Base-by-base conservation (phyloP, 305 asterid genomes). In the Plantago rigida region DNA sequence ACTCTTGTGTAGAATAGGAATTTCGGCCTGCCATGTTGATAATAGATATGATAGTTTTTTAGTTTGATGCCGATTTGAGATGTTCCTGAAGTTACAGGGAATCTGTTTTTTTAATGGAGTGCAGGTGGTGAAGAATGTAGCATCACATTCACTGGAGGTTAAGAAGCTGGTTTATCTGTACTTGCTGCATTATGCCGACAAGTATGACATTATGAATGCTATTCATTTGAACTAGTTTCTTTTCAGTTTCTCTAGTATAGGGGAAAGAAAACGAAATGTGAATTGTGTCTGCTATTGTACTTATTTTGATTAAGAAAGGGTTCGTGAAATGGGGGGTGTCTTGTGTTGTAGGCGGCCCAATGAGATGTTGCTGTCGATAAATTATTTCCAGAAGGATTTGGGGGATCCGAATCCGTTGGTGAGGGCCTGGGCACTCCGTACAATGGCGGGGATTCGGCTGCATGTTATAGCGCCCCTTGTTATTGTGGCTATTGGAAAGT, bases 51-150 rank as follows among this genome's bases (percentile, higher is more conserved):
- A 3, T 22, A 3, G 26, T 51, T 1, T 52, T 11, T 28, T 24
- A 4, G 57, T 52, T 14, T 13, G 57, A 52, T 51, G 17, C 3
- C 10, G 41, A 36, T 52, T 24, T 26, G 58, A 51, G 57, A 48
- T 8, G 54, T 31, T 31, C 39, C 7, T 0, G 0, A 4, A 31
- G 39, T 31, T 31, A 48, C 24, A 50, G 22, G 64, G 52, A 31
- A 57, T 46, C 8, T 58, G 29, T 52, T 15, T 65, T 44, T 17
- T 17, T 17, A 17, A 22, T 22, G 69, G 59, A 65, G 49, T 60
- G 15, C 81, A 89, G 96, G 94, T 89, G 71, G 99, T 92, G 81
- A 92, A 92, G 74, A 92, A 89, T 64, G 99, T 92, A 63, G 97
- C 97, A 15, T 80, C 99, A 3, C 95, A 82, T 69, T 84, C 99